Conservation (phyloP, 306 rosid genomes). For the Lotus japonicus region DNA sequence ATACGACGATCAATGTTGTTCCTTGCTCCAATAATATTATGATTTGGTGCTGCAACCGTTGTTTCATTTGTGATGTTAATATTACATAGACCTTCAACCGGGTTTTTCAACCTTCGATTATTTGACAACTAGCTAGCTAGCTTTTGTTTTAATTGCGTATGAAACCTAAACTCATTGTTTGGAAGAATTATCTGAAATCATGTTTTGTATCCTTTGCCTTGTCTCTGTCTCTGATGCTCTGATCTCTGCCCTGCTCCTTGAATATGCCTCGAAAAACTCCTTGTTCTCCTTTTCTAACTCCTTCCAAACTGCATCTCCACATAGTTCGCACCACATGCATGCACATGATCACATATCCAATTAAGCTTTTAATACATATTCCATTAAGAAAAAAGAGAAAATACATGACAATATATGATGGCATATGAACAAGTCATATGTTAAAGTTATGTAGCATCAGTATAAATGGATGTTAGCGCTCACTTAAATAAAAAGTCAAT, state of each 20-base stretch:
- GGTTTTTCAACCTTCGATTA: background rate
- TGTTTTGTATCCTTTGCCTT: slow-evolving; percentile 32
- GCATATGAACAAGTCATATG: too few relatives aligned
- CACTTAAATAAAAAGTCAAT: too few relatives aligned
- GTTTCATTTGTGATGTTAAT: background rate
- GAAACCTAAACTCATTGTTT: slow-evolving; percentile 20
- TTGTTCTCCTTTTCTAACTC: slow-evolving; percentile 91
- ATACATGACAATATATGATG: too few relatives aligned
- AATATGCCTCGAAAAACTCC: slow-evolving; percentile 78
- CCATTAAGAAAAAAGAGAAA: background rate
- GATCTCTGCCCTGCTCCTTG: slow-evolving; percentile 28
- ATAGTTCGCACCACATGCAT: slow-evolving; percentile 14
- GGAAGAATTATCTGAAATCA: slow-evolving; percentile 29
- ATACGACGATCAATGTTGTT: slow-evolving; percentile 18
- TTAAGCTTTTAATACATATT: background rate
- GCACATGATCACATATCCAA: slow-evolving; percentile 3
- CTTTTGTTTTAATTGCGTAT: slow-evolving; percentile 24
- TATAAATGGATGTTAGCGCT: too few relatives aligned
- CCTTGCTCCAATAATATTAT: background rate
- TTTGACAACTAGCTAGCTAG: background rate
- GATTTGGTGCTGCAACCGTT: background rate
- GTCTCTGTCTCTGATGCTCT: slow-evolving; percentile 32
- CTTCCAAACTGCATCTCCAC: slow-evolving; percentile 71
- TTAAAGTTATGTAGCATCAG: too few relatives aligned
- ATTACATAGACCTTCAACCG: background rate